phyloP scores from a whole-genome alignment of 2,329 filamentous ascomycete species.

The Fusarium agapanthi region DNA sequence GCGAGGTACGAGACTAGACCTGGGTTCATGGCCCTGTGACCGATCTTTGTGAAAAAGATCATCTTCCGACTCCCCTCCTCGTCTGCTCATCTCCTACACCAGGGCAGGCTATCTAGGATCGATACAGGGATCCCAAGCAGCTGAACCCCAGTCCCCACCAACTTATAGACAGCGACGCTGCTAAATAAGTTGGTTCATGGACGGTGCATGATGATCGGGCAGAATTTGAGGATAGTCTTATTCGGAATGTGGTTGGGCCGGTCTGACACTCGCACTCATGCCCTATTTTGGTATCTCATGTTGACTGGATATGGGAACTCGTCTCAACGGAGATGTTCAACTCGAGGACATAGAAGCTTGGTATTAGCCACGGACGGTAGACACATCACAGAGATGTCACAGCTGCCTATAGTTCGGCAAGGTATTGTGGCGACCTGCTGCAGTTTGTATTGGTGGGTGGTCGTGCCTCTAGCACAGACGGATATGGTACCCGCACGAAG shows the following conservation, averaged over 20 bases:
- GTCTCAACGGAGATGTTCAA: not conserved
- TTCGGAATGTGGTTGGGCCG: slow-evolving; percentile 35
- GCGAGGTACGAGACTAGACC: slow-evolving; percentile 6
- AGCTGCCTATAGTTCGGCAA: not conserved
- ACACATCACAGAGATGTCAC: not conserved
- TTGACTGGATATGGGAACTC: not conserved
- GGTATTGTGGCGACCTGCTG: not conserved
- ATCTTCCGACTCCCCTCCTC: slow-evolving; percentile 23
- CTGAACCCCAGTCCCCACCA: slow-evolving; percentile 31
- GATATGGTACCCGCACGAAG: slow-evolving; percentile 32
- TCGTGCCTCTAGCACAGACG: slow-evolving; percentile 6
- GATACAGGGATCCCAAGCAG: slow-evolving; percentile 29
- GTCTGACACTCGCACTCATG: slow-evolving; percentile 37
- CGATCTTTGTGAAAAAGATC: slow-evolving; percentile 20
- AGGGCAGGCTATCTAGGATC: slow-evolving; percentile 17
- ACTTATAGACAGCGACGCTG: slow-evolving; percentile 5
- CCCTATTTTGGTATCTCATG: slow-evolving; percentile 8
- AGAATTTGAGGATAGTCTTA: not conserved
- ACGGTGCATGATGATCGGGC: slow-evolving; percentile 5
- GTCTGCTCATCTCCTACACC: slow-evolving; percentile 17
- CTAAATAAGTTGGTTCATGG: not conserved
- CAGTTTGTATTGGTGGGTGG: slow-evolving; percentile 8
- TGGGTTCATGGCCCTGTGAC: slow-evolving; percentile 23
- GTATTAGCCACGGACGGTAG: not conserved
- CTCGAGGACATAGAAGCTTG: not conserved